A percentile compares a stretch with the other conserved stretches of the same genome.
Conservation (phyloP, 345 rosid species). For the Garcia nutans region DNA sequence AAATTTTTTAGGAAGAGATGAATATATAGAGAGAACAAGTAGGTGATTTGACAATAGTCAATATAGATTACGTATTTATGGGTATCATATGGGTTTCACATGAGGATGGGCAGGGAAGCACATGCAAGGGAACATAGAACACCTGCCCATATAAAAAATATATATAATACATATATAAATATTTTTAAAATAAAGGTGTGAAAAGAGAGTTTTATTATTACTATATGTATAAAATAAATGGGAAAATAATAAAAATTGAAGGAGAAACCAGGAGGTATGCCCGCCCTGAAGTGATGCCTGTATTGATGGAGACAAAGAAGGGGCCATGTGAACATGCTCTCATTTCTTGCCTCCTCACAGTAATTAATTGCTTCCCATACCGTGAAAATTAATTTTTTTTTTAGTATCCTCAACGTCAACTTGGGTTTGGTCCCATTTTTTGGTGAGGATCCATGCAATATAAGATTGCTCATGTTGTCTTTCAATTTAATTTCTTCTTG, state of each 20-base stretch:
- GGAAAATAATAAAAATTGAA: background rate
- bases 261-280: conserved; percentile 37
- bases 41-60: conserved; percentile 11
- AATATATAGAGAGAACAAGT: no score
- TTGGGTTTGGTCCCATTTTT: conserved; percentile 19
- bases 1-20: no score
- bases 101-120: conserved; percentile 41
- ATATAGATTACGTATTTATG: conserved; percentile 35
- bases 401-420: conserved; percentile 10
- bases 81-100: conserved; percentile 64
- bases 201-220: no score
- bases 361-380: conserved; percentile 36
- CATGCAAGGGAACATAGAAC: conserved; percentile 67
- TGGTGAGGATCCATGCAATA: conserved; percentile 8
- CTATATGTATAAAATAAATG: no score
- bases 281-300: conserved; percentile 27
- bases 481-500: conserved; percentile 17
- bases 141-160: conserved; percentile 34
- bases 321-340: conserved; percentile 43
- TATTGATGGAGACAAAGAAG: conserved; percentile 37
- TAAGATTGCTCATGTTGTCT: conserved; percentile 29
- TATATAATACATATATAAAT: background rate
- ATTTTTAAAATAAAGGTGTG: no score
- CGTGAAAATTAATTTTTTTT: conserved; percentile 15
- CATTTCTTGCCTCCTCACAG: conserved; percentile 23